A percentile compares a stretch with the other conserved stretches of the same genome.
These are phyloP conservation scores for Leishmania gerbilli DNA, from an alignment of 208 protist genomes.

Conservation along the genomic window DNA sequence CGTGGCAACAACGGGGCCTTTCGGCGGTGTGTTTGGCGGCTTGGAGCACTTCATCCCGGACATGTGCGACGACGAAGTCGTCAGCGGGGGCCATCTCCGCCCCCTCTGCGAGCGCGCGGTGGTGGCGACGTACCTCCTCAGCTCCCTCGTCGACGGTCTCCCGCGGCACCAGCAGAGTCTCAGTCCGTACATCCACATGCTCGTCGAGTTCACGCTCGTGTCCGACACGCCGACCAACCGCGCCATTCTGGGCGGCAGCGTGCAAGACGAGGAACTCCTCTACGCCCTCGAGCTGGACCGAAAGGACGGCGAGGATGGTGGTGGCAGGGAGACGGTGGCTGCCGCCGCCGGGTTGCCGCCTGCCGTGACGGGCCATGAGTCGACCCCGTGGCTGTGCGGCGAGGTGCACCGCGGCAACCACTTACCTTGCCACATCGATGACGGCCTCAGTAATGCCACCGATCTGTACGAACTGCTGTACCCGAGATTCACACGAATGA, in stretches of 20 bases:
- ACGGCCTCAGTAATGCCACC: too few relatives aligned
- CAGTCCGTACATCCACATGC: slow-evolving; percentile 51
- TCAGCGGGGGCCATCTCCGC: slow-evolving; percentile 20
- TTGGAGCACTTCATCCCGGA: background rate
- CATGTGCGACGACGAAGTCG: background rate
- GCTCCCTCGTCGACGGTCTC: slow-evolving; percentile 43
- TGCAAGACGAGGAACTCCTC: slow-evolving; percentile 32
- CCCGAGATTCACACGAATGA: slow-evolving; percentile 61
- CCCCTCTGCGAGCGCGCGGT: slow-evolving; percentile 51
- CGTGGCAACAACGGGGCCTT: background rate
- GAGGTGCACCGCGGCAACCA: background rate
- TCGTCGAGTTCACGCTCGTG: slow-evolving; percentile 75
- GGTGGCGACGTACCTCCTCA: slow-evolving; percentile 58
- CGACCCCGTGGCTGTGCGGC: background rate
- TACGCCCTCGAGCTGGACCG: slow-evolving; percentile 7
- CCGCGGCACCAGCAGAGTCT: slow-evolving; percentile 66
- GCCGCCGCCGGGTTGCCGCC: background rate
- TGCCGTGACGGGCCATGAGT: background rate
- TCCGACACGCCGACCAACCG: slow-evolving; percentile 49
- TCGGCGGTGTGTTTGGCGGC: background rate
- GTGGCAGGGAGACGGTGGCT: background rate
- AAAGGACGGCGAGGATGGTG: background rate
- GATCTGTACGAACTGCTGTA: slow-evolving; percentile 34
- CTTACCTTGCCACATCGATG: background rate
- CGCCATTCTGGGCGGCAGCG: slow-evolving; percentile 29